Base-by-base conservation (phyloP, 169 alveolate species). In the Plasmodium ovale region DNA sequence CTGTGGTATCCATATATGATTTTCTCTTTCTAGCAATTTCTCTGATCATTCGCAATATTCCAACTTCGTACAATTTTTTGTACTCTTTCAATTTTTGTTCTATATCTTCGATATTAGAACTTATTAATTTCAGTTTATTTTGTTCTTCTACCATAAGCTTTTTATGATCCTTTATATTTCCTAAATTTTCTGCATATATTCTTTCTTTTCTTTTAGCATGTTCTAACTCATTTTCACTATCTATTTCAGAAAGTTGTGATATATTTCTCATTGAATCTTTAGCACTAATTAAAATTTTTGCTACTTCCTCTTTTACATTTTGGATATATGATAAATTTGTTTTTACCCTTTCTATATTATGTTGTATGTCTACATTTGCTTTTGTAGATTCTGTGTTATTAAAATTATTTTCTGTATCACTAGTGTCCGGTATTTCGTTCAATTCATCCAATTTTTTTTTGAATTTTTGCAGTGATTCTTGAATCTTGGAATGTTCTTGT, bases 31-130 rank as follows among this genome's bases (percentile, higher is more conserved):
- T 64, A 29, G 51, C 51, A 6, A 64, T 64, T 31, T 64, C 72
- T 16, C 5, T 25, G 12, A 64, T 33, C 47, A 29, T 64, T 14
- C 33, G 23, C 47, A 64, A 0, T 29, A 64, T 33, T 64, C 72
- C 72, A 31, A 23, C 33, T 33, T 64, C 72, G 14, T 29, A 64
- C 25, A 14, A 3, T 64, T 64, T 64, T 5, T 42, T 64, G 33
- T 64, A n/a, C 37, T 64, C 10, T 27, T 64, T 64, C 47, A 64
- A 10, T 14, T 64, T 23, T n/a, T 16, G 25, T 64, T 64, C 72
- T 16, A 64, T 64, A 64, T 64, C 33, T 64, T 4, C 14, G 33
- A 64, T 31, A 27, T 64, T 29, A 19, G 72, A 64, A 16, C 33
- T 64, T 1, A 64, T 16, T 31, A 4, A 25, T 12, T 64, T 21